These are phyloP conservation scores for Neurospora sp. DNA, from an alignment of 495 filamentous ascomycete genomes.

Conservation along the genomic window DNA sequence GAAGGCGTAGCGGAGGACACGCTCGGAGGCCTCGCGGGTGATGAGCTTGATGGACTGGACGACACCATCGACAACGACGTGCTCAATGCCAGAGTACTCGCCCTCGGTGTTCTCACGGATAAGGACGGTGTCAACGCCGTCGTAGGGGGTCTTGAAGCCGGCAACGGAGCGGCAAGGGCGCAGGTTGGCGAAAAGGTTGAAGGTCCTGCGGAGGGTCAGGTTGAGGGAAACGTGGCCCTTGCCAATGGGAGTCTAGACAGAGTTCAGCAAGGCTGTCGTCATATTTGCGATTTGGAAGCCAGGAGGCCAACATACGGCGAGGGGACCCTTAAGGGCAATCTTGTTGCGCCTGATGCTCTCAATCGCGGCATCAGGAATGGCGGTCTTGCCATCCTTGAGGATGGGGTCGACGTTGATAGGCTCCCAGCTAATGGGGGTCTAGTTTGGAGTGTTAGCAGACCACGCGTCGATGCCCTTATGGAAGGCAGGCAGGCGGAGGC, in stretches of 20 bases:
- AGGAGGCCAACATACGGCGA: constrained; percentile 60
- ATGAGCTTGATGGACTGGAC: constrained; percentile 99
- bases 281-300: not conserved
- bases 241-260: constrained; percentile 76
- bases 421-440: constrained; percentile 95
- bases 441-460: not conserved
- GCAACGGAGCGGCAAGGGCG: constrained; percentile 93
- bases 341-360: constrained; percentile 83
- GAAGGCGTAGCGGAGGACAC: constrained; percentile 93
- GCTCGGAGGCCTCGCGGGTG: constrained; percentile 83
- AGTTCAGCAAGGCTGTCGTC: not conserved
- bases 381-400: constrained; percentile 84
- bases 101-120: constrained; percentile 99
- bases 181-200: constrained; percentile 99
- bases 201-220: constrained; percentile 93
- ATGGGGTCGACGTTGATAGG: constrained; percentile 89
- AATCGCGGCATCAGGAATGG: constrained; percentile 82
- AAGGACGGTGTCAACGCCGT: constrained; percentile 91
- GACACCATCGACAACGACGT: constrained; percentile 94
- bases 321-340: constrained; percentile 92
- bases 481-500: constrained; percentile 10
- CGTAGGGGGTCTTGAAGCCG: constrained; percentile 97
- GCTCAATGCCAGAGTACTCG: constrained; percentile 99
- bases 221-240: constrained; percentile 99
- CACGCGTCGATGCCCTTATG: constrained; percentile 1